A percentile compares a stretch with the other conserved stretches of the same genome.
phyloP scores from a whole-genome alignment of 768 basidiomycete species.

The Tylopilus sp. region DNA sequence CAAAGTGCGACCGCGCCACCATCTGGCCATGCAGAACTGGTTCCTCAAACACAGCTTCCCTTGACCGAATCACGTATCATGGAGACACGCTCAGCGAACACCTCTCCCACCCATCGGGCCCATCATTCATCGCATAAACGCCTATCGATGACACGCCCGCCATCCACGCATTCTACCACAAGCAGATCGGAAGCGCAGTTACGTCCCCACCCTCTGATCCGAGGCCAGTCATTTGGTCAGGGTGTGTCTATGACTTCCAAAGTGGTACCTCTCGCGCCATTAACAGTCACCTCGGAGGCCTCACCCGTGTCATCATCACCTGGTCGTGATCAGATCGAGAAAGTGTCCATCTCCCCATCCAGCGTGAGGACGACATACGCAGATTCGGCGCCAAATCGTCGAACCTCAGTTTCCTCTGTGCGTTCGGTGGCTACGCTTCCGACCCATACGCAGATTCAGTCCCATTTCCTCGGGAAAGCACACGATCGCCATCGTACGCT shows the following conservation, averaged over 20 bases:
- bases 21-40: background rate
- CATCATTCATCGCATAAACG: constrained; percentile 38
- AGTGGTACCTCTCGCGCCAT: constrained; percentile 53
- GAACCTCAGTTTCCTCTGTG: constrained; percentile 56
- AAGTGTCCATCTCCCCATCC: constrained; percentile 34
- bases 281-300: constrained; percentile 55
- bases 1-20: constrained; percentile 13
- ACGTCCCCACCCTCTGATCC: constrained; percentile 75
- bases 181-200: constrained; percentile 37
- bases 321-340: constrained; percentile 20
- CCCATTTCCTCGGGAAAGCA: constrained; percentile 30
- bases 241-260: constrained; percentile 34
- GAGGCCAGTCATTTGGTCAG: constrained; percentile 63
- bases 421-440: constrained; percentile 61
- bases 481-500: constrained; percentile 52
- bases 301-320: constrained; percentile 45
- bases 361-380: constrained; percentile 37
- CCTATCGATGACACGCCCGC: constrained; percentile 50
- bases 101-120: constrained; percentile 37
- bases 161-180: constrained; percentile 59
- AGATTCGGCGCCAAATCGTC: constrained; percentile 36
- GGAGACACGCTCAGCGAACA: constrained; percentile 38
- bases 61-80: constrained; percentile 19
- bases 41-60: constrained; percentile 14
- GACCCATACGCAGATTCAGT: constrained; percentile 31